Conservation (phyloP, 495 filamentous ascomycete genomes). For the Xylaria scruposa region DNA sequence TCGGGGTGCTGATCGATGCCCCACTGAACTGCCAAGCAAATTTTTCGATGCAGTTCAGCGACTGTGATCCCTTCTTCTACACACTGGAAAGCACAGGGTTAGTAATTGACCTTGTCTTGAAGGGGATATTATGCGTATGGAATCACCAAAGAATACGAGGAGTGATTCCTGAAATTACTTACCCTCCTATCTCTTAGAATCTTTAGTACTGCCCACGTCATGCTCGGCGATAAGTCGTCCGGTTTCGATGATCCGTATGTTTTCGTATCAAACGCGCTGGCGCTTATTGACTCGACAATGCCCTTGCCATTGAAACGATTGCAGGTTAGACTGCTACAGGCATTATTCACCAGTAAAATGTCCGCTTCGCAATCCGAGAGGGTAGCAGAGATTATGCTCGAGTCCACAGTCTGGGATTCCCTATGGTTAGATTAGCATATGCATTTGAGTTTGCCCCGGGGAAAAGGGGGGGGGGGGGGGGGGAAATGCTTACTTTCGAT, state of each 20-base stretch:
- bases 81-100: neutral
- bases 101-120: neutral
- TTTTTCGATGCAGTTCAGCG: neutral
- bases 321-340: neutral
- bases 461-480: too few relatives aligned
- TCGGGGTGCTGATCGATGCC: neutral
- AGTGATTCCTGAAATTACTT: neutral
- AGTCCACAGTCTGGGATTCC: neutral
- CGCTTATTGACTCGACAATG: slow-evolving; percentile 14
- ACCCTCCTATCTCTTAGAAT: neutral
- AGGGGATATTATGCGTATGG: neutral
- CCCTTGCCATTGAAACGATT: slow-evolving; percentile 5
- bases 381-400: neutral
- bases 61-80: slow-evolving; percentile 7
- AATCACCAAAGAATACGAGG: neutral
- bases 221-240: neutral
- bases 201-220: neutral
- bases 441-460: neutral
- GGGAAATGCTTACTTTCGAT: neutral
- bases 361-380: slow-evolving; percentile 5
- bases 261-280: neutral
- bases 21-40: slow-evolving; percentile 4
- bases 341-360: neutral
- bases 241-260: neutral
- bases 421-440: neutral